phyloP scores from a whole-genome alignment of 2,329 filamentous ascomycete genomes.

The Blastomyces gilchristii region DNA sequence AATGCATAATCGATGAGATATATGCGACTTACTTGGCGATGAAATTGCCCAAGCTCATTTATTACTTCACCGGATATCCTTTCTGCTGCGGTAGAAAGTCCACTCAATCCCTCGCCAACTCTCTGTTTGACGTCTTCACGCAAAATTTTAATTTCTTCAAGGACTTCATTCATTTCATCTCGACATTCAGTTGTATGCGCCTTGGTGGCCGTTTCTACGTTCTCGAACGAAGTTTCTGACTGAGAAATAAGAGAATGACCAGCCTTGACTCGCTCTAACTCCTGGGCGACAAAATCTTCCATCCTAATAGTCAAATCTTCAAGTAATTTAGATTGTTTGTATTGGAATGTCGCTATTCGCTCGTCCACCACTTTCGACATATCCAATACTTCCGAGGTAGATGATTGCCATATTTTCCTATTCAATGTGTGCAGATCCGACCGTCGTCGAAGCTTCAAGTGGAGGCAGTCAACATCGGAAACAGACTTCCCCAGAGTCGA shows the following conservation, averaged over 20 bases:
- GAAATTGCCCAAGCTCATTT: conserved; percentile 73
- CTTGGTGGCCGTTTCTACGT: conserved; percentile 58
- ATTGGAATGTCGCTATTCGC: conserved; percentile 61
- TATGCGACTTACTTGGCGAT: conserved; percentile 47
- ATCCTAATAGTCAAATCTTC: conserved; percentile 59
- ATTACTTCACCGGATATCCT: conserved; percentile 84
- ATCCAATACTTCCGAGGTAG: conserved; percentile 63
- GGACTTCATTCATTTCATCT: conserved; percentile 78
- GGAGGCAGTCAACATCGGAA: conserved; percentile 66
- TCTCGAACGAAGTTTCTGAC: conserved; percentile 57
- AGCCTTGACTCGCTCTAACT: conserved; percentile 59
- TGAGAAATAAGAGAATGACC: conserved; percentile 62
- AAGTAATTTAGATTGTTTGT: conserved; percentile 62
- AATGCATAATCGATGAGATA: neutral
- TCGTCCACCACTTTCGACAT: conserved; percentile 68
- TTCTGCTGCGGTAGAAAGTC: conserved; percentile 73
- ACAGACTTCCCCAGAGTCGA: conserved; percentile 69
- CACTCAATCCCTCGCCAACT: conserved; percentile 73
- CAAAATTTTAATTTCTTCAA: conserved; percentile 85
- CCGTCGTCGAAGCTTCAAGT: conserved; percentile 76
- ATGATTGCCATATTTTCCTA: conserved; percentile 64
- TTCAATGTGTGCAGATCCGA: conserved; percentile 76
- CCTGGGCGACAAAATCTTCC: conserved; percentile 63
- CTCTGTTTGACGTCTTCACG: conserved; percentile 78
- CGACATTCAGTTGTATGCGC: conserved; percentile 45